Percentiles rank a stretch among this genome's conserved stretches.
These are phyloP conservation scores for Colletotrichum graminicola DNA, from an alignment of 2,329 filamentous ascomycete species.

Conservation along the genomic window DNA sequence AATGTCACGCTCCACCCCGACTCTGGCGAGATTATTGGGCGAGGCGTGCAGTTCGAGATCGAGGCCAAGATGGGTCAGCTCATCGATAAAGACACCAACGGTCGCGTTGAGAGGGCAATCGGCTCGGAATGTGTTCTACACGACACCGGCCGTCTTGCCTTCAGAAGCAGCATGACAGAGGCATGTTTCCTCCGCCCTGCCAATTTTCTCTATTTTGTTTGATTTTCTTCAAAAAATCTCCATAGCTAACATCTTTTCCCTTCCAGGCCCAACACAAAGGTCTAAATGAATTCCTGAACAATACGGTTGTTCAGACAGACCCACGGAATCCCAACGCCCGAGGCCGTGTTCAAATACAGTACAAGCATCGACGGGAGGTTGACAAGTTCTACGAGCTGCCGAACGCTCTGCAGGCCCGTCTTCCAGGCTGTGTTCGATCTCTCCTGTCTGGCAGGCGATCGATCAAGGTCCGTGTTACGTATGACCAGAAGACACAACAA, in stretches of 20 bases:
- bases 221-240: too few species aligned
- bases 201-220: background rate
- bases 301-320: constrained; percentile 69
- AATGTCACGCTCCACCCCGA: constrained; percentile 77
- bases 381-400: constrained; percentile 88
- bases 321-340: constrained; percentile 63
- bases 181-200: constrained; percentile 60
- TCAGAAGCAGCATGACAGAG: constrained; percentile 91
- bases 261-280: constrained; percentile 80
- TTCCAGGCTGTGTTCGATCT: constrained; percentile 74
- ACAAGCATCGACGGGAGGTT: constrained; percentile 84
- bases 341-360: constrained; percentile 75
- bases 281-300: constrained; percentile 89
- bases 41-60: constrained; percentile 85
- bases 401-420: constrained; percentile 65
- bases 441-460: constrained; percentile 69
- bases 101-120: constrained; percentile 76
- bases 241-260: constrained; percentile 2
- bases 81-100: constrained; percentile 77
- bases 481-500: constrained; percentile 77
- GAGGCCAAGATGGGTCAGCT: constrained; percentile 93
- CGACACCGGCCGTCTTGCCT: constrained; percentile 72
- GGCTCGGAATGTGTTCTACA: constrained; percentile 78
- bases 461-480: constrained; percentile 79
- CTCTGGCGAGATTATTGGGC: constrained; percentile 70